Conservation (phyloP, 805 yeast species). For the Saccharomyces eubayanus region DNA sequence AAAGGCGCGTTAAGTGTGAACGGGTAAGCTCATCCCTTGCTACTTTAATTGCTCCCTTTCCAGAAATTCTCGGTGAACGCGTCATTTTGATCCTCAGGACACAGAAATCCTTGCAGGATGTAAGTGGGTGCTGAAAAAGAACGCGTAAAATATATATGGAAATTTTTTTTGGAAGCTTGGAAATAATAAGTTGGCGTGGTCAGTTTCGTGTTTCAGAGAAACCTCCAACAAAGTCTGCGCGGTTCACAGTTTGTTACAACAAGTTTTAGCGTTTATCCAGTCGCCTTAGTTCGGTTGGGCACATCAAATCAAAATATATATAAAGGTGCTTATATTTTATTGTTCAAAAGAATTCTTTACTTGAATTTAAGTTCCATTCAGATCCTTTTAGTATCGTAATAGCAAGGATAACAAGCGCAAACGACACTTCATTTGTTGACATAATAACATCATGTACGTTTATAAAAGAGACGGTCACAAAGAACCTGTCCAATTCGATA, state of each 20-base stretch:
- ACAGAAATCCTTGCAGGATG: neutral
- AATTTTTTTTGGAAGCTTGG: neutral
- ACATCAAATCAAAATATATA: neutral
- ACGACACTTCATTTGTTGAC: neutral
- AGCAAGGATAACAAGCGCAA: conserved; percentile 37
- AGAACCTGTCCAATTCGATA: conserved; percentile 90
- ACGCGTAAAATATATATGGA: neutral
- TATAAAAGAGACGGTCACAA: conserved; percentile 85
- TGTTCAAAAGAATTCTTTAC: neutral
- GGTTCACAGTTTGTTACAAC: neutral
- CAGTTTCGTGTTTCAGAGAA: neutral
- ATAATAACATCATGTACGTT: conserved; percentile 51
- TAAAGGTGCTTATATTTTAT: neutral
- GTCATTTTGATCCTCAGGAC: neutral
- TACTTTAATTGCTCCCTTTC: neutral
- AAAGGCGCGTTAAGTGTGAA: neutral
- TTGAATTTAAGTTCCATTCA: neutral
- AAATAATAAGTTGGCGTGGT: neutral
- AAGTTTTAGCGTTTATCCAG: neutral
- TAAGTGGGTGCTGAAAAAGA: neutral
- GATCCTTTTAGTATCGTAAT: neutral
- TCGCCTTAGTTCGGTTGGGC: neutral
- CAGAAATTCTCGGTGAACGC: neutral
- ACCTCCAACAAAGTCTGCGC: neutral
- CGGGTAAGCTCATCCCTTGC: neutral